phyloP scores from a whole-genome alignment of 225 moss, liverwort and hornwort species.

The Physcomitrellopsis africana region DNA sequence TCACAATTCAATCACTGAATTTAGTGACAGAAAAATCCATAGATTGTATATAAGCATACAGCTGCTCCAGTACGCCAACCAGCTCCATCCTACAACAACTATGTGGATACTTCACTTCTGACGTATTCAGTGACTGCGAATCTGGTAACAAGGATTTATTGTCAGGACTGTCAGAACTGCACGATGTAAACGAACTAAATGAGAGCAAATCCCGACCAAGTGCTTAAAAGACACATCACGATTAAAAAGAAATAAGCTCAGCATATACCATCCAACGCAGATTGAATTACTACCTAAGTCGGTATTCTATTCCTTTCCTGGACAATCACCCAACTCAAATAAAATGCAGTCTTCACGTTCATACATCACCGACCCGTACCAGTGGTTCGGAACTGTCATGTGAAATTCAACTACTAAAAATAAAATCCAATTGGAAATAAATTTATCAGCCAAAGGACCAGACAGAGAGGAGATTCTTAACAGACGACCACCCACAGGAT shows the following conservation, averaged over 20 bases:
- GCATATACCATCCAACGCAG: no score
- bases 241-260: no score
- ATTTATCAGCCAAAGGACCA: neutral
- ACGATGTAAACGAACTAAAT: neutral
- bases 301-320: neutral
- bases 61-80: no score
- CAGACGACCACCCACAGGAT: neutral
- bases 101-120: neutral
- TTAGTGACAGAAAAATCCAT: conserved; percentile 30
- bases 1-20: conserved; percentile 42
- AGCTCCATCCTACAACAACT: conserved; percentile 18
- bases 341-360: neutral
- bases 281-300: neutral
- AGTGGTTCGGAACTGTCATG: no score
- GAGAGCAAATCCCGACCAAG: neutral
- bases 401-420: neutral
- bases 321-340: neutral
- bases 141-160: neutral
- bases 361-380: no score
- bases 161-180: neutral
- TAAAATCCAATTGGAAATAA: neutral
- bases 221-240: neutral
- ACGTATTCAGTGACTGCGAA: conserved; percentile 4
- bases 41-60: no score
- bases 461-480: neutral